Evolutionary conservation across 1,139 yeast genomes (phyloP), one percentile per base, ranked within the genome.

Genomic region (Geotrichum histeridarum): DNA sequence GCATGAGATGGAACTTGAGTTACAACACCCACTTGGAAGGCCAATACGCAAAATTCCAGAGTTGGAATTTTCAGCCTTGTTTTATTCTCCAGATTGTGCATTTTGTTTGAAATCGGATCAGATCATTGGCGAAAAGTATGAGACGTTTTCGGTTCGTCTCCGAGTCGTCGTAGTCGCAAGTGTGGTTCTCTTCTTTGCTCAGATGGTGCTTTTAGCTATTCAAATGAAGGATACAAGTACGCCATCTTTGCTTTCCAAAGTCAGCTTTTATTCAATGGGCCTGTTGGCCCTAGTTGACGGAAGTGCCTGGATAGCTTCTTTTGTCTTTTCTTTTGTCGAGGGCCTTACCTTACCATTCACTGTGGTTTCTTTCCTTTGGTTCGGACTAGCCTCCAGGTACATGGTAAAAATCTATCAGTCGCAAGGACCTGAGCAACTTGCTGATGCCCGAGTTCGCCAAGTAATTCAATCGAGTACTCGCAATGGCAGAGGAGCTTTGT

Each of bases 71-170:
- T 68, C 77, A 8, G 87, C 85, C 5, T 60, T 87, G 22, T 59
- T 88, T 17, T 90, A 86, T 64, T 88, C 96, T 0, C 97, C 97
- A 0, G 96, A 91, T 66, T 91, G 98, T 72, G 95, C 91, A 0
- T 66, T 84, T 3, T 67, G 78, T 0, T 60, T 87, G 9, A 67
- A 73, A 1, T 62, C 79, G 12, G 72, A 72, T 27, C 63, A 67
- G 2, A 72, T 79, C n/a, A 61, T 60, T n/a, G 96, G 96, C 0
- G 72, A 78, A 17, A 78, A 81, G 57, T 69, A 73, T 53, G 88
- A 82, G 62, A 74, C 81, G 4, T 75, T 73, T 50, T 72, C 77
- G 75, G 50, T 70, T 78, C 57, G 67, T 4, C 58, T 64, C 17
- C 58, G 70, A 18, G 43, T 55, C 8, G 59, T 61, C 6, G 54